Evolutionary conservation across 2,329 filamentous ascomycete species (phyloP).

Genomic region (Zopfia rhizophila): DNA sequence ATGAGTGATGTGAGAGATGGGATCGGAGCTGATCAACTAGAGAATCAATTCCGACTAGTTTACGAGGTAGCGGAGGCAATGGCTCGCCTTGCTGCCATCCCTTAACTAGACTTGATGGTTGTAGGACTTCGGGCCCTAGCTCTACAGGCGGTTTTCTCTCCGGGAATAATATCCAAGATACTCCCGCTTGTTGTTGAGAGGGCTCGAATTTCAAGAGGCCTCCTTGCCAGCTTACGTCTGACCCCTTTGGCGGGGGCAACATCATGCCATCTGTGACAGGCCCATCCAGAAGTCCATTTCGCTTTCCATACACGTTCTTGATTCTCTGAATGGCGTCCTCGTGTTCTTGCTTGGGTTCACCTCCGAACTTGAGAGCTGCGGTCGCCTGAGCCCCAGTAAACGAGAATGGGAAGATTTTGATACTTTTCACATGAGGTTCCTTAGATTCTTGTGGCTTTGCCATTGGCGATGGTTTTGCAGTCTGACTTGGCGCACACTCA

Average conservation of each 20-base stretch:
- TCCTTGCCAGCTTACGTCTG: conserved; percentile 76
- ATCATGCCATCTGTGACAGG: conserved; percentile 91
- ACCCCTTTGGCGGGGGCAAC: conserved; percentile 68
- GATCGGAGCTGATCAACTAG: conserved; percentile 77
- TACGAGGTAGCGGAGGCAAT: conserved; percentile 64
- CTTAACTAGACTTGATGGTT: conserved; percentile 64
- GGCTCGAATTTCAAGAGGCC: conserved; percentile 84
- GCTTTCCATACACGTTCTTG: conserved; percentile 74
- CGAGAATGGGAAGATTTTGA: conserved; percentile 86
- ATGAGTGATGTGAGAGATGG: conserved; percentile 85
- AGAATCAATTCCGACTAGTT: conserved; percentile 85
- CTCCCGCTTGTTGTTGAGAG: conserved; percentile 43
- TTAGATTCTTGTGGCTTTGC: conserved; percentile 51
- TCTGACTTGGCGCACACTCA: conserved; percentile 79
- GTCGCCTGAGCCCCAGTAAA: conserved; percentile 64
- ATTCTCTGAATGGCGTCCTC: conserved; percentile 80
- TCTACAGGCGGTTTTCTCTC: conserved; percentile 79
- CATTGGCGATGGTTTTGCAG: conserved; percentile 69
- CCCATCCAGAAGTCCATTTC: conserved; percentile 76
- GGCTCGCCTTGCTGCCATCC: conserved; percentile 65
- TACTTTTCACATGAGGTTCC: conserved; percentile 65
- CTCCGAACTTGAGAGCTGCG: conserved; percentile 83
- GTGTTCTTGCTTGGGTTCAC: conserved; percentile 83
- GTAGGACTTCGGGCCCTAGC: conserved; percentile 77
- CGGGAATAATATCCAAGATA: conserved; percentile 79